phyloP scores from a whole-genome alignment of 257 asterid species.

The Solanum chiquidenum region DNA sequence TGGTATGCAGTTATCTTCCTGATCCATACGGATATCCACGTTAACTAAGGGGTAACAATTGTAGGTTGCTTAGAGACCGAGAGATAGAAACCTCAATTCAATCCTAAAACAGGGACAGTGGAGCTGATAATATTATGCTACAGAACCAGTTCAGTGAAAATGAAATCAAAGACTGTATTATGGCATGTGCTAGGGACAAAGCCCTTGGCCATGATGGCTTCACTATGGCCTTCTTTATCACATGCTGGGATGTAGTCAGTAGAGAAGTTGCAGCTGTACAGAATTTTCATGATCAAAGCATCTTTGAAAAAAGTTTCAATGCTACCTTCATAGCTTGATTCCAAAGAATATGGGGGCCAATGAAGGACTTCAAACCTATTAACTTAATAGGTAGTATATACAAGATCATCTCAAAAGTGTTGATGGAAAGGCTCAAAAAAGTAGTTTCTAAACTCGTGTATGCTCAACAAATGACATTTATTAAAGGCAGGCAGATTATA shows the following conservation, averaged over 20 bases:
- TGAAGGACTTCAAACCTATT: not conserved
- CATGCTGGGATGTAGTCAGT: not conserved
- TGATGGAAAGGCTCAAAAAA: not conserved
- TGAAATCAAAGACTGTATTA: not conserved
- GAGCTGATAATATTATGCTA: not conserved
- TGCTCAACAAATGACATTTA: not conserved
- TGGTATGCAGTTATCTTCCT: not conserved
- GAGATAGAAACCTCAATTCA: not conserved
- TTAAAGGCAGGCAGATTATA: not conserved
- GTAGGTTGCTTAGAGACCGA: not conserved
- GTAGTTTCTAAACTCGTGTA: not conserved
- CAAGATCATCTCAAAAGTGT: not conserved
- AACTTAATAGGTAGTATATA: not conserved
- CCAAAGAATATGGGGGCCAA: not conserved
- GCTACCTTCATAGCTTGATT: not conserved
- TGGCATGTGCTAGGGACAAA: not conserved
- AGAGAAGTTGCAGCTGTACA: not conserved
- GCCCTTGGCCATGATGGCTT: not conserved
- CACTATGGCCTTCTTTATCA: not conserved
- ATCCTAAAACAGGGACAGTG: not conserved
- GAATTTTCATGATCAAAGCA: not conserved
- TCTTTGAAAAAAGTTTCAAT: too few species aligned
- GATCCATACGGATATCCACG: not conserved
- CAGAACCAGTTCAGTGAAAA: not conserved
- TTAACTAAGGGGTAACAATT: not conserved